Conservation (phyloP, 192 early-diverging fungal species). For the Chytriomyces hyalinus region DNA sequence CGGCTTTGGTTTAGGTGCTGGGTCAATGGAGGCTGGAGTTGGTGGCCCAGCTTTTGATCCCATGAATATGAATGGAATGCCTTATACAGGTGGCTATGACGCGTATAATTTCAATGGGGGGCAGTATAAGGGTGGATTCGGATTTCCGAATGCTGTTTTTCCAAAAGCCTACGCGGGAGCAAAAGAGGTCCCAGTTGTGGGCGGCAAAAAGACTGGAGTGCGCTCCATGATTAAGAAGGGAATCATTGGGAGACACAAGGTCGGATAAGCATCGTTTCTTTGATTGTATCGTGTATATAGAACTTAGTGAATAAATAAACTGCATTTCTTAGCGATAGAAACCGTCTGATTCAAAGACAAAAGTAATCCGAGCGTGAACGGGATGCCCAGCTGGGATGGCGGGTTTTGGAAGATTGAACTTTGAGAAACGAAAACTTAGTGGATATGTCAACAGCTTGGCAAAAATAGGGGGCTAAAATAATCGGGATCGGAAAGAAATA, state of each 20-base stretch:
- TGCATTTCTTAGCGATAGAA: too few species aligned
- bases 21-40: neutral
- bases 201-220: neutral
- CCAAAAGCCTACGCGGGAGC: neutral
- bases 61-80: too few species aligned
- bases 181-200: neutral
- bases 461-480: too few species aligned
- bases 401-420: too few species aligned
- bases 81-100: too few species aligned
- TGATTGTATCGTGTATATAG: neutral
- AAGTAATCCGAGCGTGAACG: too few species aligned
- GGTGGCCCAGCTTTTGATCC: too few species aligned
- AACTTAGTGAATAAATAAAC: neutral
- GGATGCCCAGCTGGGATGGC: too few species aligned
- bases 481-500: too few species aligned
- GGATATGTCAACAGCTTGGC: too few species aligned
- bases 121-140: neutral
- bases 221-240: conserved; percentile 27
- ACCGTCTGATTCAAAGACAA: too few species aligned
- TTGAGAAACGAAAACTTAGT: too few species aligned
- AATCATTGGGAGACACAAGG: conserved; percentile 10
- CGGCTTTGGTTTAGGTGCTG: neutral
- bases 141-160: neutral
- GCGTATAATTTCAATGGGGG: neutral
- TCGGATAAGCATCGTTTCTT: neutral